Base-by-base conservation (phyloP, 2,329 filamentous ascomycete genomes). In the Eutypella sp. region DNA sequence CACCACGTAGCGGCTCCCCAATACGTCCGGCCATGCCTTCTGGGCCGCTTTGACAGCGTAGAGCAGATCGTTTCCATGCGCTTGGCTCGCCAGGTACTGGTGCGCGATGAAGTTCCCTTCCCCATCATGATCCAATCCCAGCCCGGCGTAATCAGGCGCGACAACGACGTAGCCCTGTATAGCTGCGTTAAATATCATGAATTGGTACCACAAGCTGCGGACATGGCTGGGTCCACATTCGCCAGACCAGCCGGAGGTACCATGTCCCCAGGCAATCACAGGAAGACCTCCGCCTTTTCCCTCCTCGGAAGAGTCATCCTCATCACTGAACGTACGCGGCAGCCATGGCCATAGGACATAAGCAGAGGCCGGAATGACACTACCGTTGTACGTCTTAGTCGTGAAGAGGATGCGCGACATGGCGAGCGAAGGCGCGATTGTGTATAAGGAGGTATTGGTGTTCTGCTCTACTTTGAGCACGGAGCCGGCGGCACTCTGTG, bases 341-440 rank as follows among this genome's bases (percentile, higher is more conserved):
- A 41, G 13, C 23, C 33, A 49, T 13, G 47, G 47, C 47, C 44
- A 49, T 4, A 49, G 23, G 20, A 49, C 47, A 18, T 40, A 40
- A 7, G 47, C 43, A 8, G 47, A 49, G 4, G 47, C 47, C 6
- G 47, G 47, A 10, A 49, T n/a, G 23, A 41, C 37, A 18, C 33
- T 46, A 8, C 43, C 47, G 22, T 46, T 49, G 27, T 43, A 15
- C 3, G 39, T 49, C 38, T 41, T 37, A 5, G 47, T 43, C n/a
- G 47, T 49, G 18, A 43, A 49, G 9, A 49, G 31, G 16, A 49
- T 23, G 11, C 47, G 43, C 19, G 47, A 49, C 4, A 46, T 10
- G 25, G 43, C 43, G 22, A 46, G 22, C 8, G 37, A 20, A 4
- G 43, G 39, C 19, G 47, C 31, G 7, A 49, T 18, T 6, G 44